These are phyloP conservation scores for Pouteria campechiana DNA, from an alignment of 179 eudicot genomes.

Conservation along the genomic window DNA sequence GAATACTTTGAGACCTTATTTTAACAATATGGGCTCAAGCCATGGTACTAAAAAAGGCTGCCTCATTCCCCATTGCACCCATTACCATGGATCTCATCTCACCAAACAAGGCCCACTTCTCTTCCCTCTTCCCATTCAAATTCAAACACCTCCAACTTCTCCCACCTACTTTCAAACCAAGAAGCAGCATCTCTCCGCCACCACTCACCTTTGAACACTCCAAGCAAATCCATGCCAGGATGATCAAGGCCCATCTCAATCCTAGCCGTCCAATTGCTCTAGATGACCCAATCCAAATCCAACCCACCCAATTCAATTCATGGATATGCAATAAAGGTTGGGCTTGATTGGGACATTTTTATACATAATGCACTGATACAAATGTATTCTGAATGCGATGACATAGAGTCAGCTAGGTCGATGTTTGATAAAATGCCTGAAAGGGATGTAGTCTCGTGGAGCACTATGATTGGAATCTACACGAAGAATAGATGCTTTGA, in stretches of 20 bases:
- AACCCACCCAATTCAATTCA: conserved; percentile 17
- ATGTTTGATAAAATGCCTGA: conserved; percentile 20
- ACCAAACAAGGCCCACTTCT: too few species aligned
- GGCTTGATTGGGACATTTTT: conserved; percentile 23
- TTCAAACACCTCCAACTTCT: too few species aligned
- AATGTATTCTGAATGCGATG: conserved; percentile 22
- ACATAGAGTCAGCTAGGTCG: conserved; percentile 5
- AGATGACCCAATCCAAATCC: background rate
- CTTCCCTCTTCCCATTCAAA: too few species aligned
- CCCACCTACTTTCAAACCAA: too few species aligned
- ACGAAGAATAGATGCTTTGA: conserved; percentile 8
- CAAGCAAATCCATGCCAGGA: conserved; percentile 20
- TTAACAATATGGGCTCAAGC: too few species aligned
- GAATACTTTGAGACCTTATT: too few species aligned
- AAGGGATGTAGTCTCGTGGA: conserved; percentile 28
- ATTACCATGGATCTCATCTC: too few species aligned
- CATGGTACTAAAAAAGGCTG: too few species aligned
- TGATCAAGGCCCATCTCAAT: conserved; percentile 18
- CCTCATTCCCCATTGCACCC: too few species aligned
- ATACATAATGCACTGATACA: conserved; percentile 26
- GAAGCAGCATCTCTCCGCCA: too few species aligned
- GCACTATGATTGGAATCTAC: conserved; percentile 16
- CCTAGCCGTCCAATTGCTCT: background rate
- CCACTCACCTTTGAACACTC: conserved; percentile 11
- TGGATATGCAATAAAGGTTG: conserved; percentile 17